phyloP scores from a whole-genome alignment of 345 rosid species.

The Aquilaria malaccensis region DNA sequence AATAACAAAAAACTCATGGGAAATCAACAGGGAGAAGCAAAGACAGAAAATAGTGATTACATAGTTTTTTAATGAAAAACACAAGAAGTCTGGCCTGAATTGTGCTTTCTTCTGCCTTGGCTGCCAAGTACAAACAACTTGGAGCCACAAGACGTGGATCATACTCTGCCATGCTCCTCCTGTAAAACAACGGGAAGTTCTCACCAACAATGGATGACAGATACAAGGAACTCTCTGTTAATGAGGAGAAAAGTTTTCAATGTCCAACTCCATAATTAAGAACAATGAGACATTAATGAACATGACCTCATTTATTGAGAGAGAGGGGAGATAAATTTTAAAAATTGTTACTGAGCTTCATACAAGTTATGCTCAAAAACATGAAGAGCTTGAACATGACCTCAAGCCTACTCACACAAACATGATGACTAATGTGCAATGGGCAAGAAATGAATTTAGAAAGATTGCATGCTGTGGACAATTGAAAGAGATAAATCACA shows the following conservation, averaged over 20 bases:
- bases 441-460: too few species aligned
- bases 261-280: too few species aligned
- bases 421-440: too few species aligned
- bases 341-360: too few species aligned
- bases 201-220: constrained; percentile 8
- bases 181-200: constrained; percentile 23
- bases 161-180: constrained; percentile 84
- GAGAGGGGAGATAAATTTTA: not conserved
- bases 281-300: too few species aligned
- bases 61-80: constrained; percentile 58
- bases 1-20: constrained; percentile 2
- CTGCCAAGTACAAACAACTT: constrained; percentile 90
- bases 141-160: constrained; percentile 97
- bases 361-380: too few species aligned
- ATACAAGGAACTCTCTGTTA: not conserved
- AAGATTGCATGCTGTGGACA: not conserved
- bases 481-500: not conserved
- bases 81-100: constrained; percentile 75
- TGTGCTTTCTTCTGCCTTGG: constrained; percentile 98
- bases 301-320: too few species aligned
- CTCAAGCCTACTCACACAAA: too few species aligned
- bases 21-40: constrained; percentile 2
- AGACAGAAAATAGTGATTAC: constrained; percentile 35
- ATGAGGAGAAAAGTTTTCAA: not conserved
- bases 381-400: too few species aligned